Percentiles rank a stretch among this genome's conserved stretches.
These are phyloP conservation scores for Ophiostoma angusticollis DNA, from an alignment of 2,329 filamentous ascomycete genomes.

Conservation along the genomic window DNA sequence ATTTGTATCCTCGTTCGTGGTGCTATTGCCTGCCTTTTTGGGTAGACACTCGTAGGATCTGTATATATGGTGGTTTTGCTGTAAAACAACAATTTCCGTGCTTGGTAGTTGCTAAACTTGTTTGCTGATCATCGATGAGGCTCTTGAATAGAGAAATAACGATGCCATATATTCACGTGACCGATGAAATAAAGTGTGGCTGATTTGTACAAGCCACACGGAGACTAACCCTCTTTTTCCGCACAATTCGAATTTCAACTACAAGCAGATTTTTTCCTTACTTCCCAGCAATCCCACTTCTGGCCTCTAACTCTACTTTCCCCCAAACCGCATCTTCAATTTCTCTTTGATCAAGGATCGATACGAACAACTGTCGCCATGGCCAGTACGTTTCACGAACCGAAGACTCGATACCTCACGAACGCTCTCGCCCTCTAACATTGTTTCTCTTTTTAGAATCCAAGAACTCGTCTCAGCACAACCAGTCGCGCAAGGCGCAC, in stretches of 20 bases:
- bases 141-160: no score
- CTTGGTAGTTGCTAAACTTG: no score
- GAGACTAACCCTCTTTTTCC: constrained; percentile 14
- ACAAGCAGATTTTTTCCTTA: constrained; percentile 14
- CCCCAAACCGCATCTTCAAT: constrained; percentile 8
- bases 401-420: no score
- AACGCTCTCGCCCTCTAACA: no score
- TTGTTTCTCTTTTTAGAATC: constrained; percentile 53
- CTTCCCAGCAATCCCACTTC: constrained; percentile 6
- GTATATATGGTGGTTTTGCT: no score
- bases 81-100: no score
- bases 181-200: constrained; percentile 3
- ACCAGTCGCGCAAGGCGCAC: constrained; percentile 97
- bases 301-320: constrained; percentile 2
- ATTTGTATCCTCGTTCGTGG: no score
- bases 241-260: constrained; percentile 17
- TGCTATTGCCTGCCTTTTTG: no score
- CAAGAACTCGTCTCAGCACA: constrained; percentile 99
- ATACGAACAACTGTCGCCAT: constrained; percentile 43
- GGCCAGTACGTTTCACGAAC: constrained; percentile 47
- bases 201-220: constrained; percentile 9
- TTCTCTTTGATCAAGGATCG: constrained; percentile 12
- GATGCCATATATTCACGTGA: constrained; percentile 1
- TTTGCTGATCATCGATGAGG: no score
- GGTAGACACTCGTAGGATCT: no score